Percentiles rank a stretch among this genome's conserved stretches.
These are phyloP conservation scores for Dactylorhiza incarnata DNA, from an alignment of 106 monocot genomes.

Conservation along the genomic window DNA sequence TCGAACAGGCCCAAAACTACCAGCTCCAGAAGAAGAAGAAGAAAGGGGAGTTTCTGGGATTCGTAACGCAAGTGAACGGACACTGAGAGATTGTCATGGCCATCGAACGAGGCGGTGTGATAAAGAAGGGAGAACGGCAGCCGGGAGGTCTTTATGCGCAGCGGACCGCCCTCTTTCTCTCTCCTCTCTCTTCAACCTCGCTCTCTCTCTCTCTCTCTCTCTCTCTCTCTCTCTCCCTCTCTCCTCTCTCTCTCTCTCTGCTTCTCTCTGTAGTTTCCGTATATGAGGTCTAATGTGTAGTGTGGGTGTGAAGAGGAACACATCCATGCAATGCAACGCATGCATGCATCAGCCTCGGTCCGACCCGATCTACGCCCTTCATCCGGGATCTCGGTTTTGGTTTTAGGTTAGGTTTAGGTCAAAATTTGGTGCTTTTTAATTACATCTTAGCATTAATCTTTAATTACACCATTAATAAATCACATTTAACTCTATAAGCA, in stretches of 20 bases:
- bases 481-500: no score
- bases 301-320: neutral
- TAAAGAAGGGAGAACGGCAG: neutral
- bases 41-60: slow-evolving; percentile 12
- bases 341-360: neutral
- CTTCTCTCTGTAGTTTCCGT: slow-evolving; percentile 6
- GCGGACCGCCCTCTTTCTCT: slow-evolving; percentile 3
- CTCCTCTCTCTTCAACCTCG: neutral
- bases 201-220: slow-evolving; percentile 6
- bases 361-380: neutral
- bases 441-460: no score
- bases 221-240: slow-evolving; percentile 1
- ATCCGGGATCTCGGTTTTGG: neutral
- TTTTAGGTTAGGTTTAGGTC: slow-evolving; percentile 12
- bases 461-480: no score
- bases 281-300: neutral
- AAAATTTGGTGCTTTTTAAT: no score
- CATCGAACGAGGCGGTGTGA: neutral
- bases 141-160: neutral
- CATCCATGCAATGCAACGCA: slow-evolving; percentile 9
- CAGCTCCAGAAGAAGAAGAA: slow-evolving; percentile 4
- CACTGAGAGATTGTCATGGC: neutral
- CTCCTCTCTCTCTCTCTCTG: slow-evolving; percentile 1
- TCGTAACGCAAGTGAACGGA: neutral
- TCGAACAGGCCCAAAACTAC: neutral